phyloP scores from a whole-genome alignment of 1,139 yeast genomes.

The Pichia inconspicua region DNA sequence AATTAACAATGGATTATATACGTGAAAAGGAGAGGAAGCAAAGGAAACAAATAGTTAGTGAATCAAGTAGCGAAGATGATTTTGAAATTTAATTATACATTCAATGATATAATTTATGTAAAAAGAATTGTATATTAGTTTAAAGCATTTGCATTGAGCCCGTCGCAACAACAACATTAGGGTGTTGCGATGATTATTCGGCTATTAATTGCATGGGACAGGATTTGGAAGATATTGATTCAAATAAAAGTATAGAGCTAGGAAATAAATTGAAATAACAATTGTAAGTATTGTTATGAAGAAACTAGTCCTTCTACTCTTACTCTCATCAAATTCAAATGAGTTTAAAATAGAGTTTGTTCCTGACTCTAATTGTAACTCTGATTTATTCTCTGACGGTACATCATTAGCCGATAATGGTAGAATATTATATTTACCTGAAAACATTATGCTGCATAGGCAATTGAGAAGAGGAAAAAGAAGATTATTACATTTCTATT shows the following conservation, averaged over 20 bases:
- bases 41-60: background rate
- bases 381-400: background rate
- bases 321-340: background rate
- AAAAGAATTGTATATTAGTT: background rate
- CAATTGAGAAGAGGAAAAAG: background rate
- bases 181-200: no score
- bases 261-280: background rate
- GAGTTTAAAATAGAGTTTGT: no score
- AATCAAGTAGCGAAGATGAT: constrained; percentile 9
- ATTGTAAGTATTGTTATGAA: background rate
- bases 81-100: background rate
- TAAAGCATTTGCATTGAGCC: background rate
- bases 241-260: background rate
- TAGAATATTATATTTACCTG: no score
- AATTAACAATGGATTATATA: constrained; percentile 11
- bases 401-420: background rate
- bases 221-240: background rate
- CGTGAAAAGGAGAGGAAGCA: constrained; percentile 6
- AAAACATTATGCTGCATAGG: no score
- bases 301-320: background rate
- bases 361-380: no score
- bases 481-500: no score
- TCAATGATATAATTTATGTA: no score
- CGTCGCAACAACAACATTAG: background rate
- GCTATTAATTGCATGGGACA: background rate